Evolutionary conservation across 2,329 filamentous ascomycete species (phyloP).

Genomic region (Trichoderma polysporum): DNA sequence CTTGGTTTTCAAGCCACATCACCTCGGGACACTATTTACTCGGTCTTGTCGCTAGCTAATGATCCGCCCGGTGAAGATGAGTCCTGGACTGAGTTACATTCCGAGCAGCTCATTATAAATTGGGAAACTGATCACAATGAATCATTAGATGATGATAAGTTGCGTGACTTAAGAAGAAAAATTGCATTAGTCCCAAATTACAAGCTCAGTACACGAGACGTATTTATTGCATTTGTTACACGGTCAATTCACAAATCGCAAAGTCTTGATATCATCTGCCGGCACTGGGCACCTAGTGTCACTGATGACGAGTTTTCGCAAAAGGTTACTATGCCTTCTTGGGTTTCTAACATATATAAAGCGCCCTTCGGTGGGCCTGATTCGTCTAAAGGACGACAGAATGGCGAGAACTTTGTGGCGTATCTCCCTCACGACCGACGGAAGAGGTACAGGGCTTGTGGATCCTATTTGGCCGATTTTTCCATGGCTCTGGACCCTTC

Average conservation of each 20-base stretch:
- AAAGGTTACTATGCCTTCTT: not conserved
- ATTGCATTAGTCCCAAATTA: not conserved
- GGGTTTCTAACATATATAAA: not conserved
- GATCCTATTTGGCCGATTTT: not conserved
- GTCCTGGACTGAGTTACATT: not conserved
- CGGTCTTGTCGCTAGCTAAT: not conserved
- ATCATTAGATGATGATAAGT: not conserved
- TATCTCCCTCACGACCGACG: not conserved
- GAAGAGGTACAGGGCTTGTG: slow-evolving; percentile 2
- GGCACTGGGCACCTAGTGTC: not conserved
- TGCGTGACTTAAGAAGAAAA: not conserved
- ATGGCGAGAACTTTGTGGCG: not conserved
- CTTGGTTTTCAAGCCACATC: slow-evolving; percentile 3
- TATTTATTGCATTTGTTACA: slow-evolving; percentile 4
- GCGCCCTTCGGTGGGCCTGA: not conserved
- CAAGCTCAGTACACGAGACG: not conserved
- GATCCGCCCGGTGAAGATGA: not conserved
- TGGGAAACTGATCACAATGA: not conserved
- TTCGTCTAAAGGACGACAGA: not conserved
- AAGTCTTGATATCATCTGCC: slow-evolving; percentile 1
- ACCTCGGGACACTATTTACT: not conserved
- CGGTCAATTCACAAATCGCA: not conserved
- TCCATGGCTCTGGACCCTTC: slow-evolving; percentile 3
- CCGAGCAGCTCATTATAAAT: not conserved
- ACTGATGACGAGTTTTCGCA: not conserved